Base-by-base conservation (phyloP, 129 eudicot species). In the Arctium minus region DNA sequence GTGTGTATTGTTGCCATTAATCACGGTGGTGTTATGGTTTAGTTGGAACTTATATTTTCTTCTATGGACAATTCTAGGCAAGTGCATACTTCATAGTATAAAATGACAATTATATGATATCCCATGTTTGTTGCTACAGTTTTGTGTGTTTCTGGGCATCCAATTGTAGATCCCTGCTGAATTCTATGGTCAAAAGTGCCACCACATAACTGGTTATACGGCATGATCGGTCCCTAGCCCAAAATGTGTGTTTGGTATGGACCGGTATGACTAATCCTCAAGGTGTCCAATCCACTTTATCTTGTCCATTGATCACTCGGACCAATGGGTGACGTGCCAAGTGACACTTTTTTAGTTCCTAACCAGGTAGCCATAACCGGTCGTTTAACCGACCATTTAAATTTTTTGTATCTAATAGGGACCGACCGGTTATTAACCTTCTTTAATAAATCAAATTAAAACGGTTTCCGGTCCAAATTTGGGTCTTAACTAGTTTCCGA, bases 31-130 rank as follows among this genome's bases (percentile, higher is more conserved):
- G 35, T 48, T 69, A 68, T 42, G 85, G 76, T 5, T 44, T 65
- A 40, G 48, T 75, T 42, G 81, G 76, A 53, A 53, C 84, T 82
- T 46, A 75, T 73, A 31, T 65, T 11, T 82, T 42, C 79, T 75
- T 64, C 10, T 75, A 82, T 53, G 22, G 39, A 13, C 30, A 72
- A 11, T 53, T 53, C 29, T 1, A 36, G 84, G 31, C 30, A 27
- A 69, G 42, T 83, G 31, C 60, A 15, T 32, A 68, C 42, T 82
- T n/a, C 62, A 29, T 32, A 48, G 12, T 76, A 36, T 76, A 48
- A 36, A 12, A 71, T 48, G 79, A 76, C 67, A 73, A 72, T 68
- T 67, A 78, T 29, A 72, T 68, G 39, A 78, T 29, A 62, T 8
- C 56, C 35, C 18, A 22, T 81, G 9, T 81, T 1, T 73, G 37